These are phyloP conservation scores for Aspergillus viridinutans DNA, from an alignment of 2,329 filamentous ascomycete genomes.

Conservation along the genomic window DNA sequence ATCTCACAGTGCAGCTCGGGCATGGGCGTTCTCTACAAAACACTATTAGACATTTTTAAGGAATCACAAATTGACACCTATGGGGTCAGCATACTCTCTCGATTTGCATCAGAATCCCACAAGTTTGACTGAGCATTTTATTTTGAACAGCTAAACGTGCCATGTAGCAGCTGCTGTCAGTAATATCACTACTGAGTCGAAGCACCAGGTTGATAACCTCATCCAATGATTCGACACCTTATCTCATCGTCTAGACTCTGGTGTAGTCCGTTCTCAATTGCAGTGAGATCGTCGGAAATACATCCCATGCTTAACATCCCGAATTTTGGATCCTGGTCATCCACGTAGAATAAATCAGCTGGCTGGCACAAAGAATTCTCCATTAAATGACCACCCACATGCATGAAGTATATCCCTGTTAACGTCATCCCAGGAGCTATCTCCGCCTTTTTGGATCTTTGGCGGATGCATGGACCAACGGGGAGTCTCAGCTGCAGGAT, in stretches of 20 bases:
- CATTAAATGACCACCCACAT: slow-evolving; percentile 8
- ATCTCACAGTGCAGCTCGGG: slow-evolving; percentile 1
- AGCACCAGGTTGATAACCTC: not conserved
- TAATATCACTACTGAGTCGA: not conserved
- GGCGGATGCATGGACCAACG: slow-evolving; percentile 4
- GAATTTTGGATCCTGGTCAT: not conserved
- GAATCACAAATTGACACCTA: not conserved
- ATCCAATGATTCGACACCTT: not conserved
- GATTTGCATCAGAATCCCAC: not conserved
- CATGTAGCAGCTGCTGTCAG: not conserved
- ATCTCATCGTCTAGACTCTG: not conserved
- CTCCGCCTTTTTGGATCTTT: slow-evolving; percentile 7
- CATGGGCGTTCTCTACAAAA: slow-evolving; percentile 5
- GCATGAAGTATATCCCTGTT: slow-evolving; percentile 19
- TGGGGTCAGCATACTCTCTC: not conserved
- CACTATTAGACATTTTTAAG: slow-evolving; percentile 4
- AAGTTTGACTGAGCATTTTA: not conserved
- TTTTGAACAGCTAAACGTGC: not conserved
- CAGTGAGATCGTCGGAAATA: not conserved
- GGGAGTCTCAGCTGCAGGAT: slow-evolving; percentile 14
- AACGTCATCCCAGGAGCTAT: slow-evolving; percentile 13
- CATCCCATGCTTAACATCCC: not conserved
- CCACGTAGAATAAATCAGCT: not conserved
- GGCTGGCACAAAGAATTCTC: not conserved
- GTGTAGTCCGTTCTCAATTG: not conserved